Conservation (phyloP, 306 rosid genomes). For the Pachyrhizus erosus region DNA sequence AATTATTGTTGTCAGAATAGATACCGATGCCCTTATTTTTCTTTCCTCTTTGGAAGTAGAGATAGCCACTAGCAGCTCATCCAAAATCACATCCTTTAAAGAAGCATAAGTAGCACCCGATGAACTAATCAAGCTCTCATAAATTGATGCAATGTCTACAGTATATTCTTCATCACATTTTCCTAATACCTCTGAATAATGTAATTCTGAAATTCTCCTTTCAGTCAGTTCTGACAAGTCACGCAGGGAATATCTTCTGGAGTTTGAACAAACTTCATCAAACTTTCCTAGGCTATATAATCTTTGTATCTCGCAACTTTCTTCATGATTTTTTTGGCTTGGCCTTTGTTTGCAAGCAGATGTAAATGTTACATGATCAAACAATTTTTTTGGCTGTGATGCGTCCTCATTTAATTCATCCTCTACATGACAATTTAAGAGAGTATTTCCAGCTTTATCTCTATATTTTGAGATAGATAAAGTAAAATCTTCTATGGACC, state of each 20-base stretch:
- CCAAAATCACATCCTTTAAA: slow-evolving; percentile 78
- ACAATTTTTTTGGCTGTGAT: slow-evolving; percentile 45
- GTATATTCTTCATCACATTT: slow-evolving; percentile 62
- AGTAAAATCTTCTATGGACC: slow-evolving; percentile 42
- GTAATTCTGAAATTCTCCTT: slow-evolving; percentile 51
- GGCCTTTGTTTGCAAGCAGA: slow-evolving; percentile 45
- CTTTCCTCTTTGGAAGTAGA: slow-evolving; percentile 77
- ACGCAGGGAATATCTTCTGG: slow-evolving; percentile 52
- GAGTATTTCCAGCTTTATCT: slow-evolving; percentile 43
- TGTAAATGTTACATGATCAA: slow-evolving; percentile 46
- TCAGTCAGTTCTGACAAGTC: slow-evolving; percentile 50
- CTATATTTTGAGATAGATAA: slow-evolving; percentile 46
- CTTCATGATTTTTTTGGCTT: slow-evolving; percentile 47
- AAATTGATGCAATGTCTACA: slow-evolving; percentile 64
- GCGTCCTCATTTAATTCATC: slow-evolving; percentile 51
- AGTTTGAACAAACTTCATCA: slow-evolving; percentile 47
- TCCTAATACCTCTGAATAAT: slow-evolving; percentile 59
- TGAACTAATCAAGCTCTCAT: slow-evolving; percentile 59
- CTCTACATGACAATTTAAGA: slow-evolving; percentile 44
- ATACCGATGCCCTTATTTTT: slow-evolving; percentile 70
- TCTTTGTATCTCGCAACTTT: slow-evolving; percentile 41
- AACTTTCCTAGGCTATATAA: slow-evolving; percentile 44
- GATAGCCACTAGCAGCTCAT: slow-evolving; percentile 66
- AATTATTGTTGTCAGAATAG: slow-evolving; percentile 65
- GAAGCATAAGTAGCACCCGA: slow-evolving; percentile 54